phyloP scores from a whole-genome alignment of 2,329 filamentous ascomycete genomes.

The Hyphodiscus sp. region DNA sequence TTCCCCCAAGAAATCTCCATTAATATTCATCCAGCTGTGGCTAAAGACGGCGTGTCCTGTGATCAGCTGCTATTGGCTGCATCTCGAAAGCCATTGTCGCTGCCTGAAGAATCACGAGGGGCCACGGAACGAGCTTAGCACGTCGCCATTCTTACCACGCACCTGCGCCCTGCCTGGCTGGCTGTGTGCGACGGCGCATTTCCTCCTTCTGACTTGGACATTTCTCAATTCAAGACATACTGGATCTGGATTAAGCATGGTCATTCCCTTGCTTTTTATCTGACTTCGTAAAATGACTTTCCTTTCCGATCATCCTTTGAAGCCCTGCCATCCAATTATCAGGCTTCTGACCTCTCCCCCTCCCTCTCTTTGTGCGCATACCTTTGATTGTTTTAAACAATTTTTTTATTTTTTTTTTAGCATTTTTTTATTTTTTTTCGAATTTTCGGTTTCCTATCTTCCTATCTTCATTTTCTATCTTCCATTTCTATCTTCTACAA shows the following conservation, averaged over 20 bases:
- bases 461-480: too few relatives aligned
- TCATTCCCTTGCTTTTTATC: not conserved
- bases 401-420: not conserved
- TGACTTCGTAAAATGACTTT: not conserved
- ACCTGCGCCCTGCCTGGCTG: too few relatives aligned
- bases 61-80: slow-evolving; percentile 19
- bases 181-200: not conserved
- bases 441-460: too few relatives aligned
- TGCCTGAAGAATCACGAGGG: slow-evolving; percentile 20
- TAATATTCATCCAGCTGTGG: slow-evolving; percentile 14
- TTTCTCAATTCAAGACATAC: not conserved
- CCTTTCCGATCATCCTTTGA: not conserved
- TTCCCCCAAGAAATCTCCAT: not conserved
- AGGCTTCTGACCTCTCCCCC: not conserved
- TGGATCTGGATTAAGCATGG: not conserved
- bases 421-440: not conserved
- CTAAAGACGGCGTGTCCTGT: slow-evolving; percentile 17
- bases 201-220: slow-evolving; percentile 3
- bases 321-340: not conserved
- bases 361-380: not conserved
- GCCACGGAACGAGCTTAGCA: slow-evolving; percentile 7
- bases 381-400: not conserved
- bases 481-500: too few relatives aligned
- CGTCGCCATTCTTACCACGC: slow-evolving; percentile 2
- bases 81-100: not conserved